phyloP scores from a whole-genome alignment of 768 basidiomycete genomes.

The Strobilomyces confusus region DNA sequence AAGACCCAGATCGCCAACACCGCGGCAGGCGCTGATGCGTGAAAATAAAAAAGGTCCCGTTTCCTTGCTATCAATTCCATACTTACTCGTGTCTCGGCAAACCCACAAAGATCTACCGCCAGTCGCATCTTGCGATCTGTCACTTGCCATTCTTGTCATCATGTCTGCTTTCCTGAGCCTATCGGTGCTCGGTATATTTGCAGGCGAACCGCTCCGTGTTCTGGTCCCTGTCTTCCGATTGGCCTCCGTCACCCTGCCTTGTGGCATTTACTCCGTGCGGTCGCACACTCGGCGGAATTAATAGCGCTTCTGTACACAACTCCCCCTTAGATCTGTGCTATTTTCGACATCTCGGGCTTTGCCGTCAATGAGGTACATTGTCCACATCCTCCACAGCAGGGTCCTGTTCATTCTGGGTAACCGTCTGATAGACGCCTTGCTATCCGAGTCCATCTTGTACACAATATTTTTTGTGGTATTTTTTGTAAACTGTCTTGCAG shows the following conservation, averaged over 20 bases:
- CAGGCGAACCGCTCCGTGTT: slow-evolving; percentile 45
- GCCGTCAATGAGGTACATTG: slow-evolving; percentile 34
- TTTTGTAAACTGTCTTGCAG: neutral
- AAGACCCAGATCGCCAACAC: slow-evolving; percentile 23
- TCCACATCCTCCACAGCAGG: slow-evolving; percentile 22
- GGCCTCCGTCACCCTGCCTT: slow-evolving; percentile 35
- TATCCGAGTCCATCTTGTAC: slow-evolving; percentile 6
- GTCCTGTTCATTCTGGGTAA: slow-evolving; percentile 12
- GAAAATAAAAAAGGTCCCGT: slow-evolving; percentile 27
- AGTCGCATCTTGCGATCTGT: slow-evolving; percentile 16
- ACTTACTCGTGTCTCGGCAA: slow-evolving; percentile 28
- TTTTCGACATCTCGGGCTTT: slow-evolving; percentile 28
- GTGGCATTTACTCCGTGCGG: slow-evolving; percentile 31
- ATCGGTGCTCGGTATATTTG: slow-evolving; percentile 40
- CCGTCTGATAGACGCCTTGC: slow-evolving; percentile 18
- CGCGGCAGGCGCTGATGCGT: slow-evolving; percentile 28
- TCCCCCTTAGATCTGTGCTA: slow-evolving; percentile 42
- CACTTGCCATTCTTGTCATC: slow-evolving; percentile 31
- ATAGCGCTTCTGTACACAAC: slow-evolving; percentile 36
- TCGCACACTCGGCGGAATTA: slow-evolving; percentile 34
- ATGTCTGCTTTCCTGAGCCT: slow-evolving; percentile 33
- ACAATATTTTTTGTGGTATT: slow-evolving; percentile 7
- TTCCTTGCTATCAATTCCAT: slow-evolving; percentile 27
- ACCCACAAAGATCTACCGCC: slow-evolving; percentile 21
- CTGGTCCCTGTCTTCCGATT: slow-evolving; percentile 45